A percentile compares a stretch with the other conserved stretches of the same genome.
Conservation (phyloP, 129 eudicot genomes). For the Solidago caesia region DNA sequence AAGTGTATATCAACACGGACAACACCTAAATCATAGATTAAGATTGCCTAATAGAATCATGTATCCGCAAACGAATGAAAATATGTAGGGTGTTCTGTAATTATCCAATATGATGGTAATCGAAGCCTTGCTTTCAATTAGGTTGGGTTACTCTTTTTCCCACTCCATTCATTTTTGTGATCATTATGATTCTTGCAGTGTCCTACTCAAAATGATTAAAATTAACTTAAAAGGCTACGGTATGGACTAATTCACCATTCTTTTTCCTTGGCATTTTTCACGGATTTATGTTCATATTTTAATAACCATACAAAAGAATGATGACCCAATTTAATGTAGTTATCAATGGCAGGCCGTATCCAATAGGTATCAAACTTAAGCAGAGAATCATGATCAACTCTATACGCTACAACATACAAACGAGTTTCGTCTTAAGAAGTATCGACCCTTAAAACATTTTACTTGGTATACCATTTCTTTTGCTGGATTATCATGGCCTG, state of each 20-base stretch:
- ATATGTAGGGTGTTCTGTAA: not conserved
- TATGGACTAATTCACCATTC: not conserved
- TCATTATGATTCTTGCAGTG: not conserved
- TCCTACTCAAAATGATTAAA: not conserved
- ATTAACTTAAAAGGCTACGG: not conserved
- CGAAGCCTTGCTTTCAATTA: not conserved
- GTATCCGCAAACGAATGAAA: not conserved
- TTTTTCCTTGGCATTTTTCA: not conserved
- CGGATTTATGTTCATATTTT: not conserved
- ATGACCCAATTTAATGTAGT: not conserved
- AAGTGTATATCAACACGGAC: constrained; percentile 13
- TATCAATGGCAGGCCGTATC: not conserved
- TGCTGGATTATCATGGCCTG: no score
- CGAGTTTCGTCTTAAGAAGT: no score
- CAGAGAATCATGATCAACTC: not conserved
- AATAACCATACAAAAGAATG: not conserved
- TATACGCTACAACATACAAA: not conserved
- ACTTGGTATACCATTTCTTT: not conserved
- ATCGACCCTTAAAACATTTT: constrained; percentile 4
- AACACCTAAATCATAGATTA: constrained; percentile 8
- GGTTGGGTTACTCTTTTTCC: not conserved
- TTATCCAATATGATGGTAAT: not conserved
- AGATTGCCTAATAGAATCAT: not conserved
- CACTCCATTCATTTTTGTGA: not conserved
- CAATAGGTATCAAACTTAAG: not conserved